Evolutionary conservation across 1,284 basidiomycete genomes (phyloP), one percentile per base, ranked within the genome.

Genomic region (Austroboletus sp.): DNA sequence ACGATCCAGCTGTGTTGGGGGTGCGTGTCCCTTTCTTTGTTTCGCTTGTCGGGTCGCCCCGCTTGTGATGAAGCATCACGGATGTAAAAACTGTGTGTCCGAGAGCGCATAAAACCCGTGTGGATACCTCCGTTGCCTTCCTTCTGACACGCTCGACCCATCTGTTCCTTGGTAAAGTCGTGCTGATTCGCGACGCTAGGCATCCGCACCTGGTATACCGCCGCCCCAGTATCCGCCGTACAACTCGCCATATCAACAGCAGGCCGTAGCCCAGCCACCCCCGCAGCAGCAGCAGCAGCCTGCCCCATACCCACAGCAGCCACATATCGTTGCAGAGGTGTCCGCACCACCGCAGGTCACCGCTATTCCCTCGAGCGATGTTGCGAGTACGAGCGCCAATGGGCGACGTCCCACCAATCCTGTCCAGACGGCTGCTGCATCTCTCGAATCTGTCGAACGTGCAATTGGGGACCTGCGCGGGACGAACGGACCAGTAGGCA

Each of bases 1-100:
- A 85, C 57, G 85, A 88, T 64, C 85, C 85, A 13, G 85, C 85
- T 13, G 81, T 88, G 5, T 70, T 87, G 43, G 80, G 79, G 53
- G 85, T 85, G 59, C 68, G 81, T 78, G 25, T 51, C 27, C 42
- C 11, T 16, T 40, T 38, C 46, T 47, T 39, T 45, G 16, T 47
- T 42, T 42, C 21, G 1, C 5, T 40, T 42, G 46, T 32, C 46
- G 42, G 44, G 48, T 42, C 37, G 42, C 36, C 45, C 52, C 40
- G 11, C 44, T 44, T 43, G 40, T 62, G 71, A 74, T 74, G 73
- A 75, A 69, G 51, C 61, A 69, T 70, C 61, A 69, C 73, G 75
- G 74, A 76, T 77, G 72, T 75, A 73, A 69, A 61, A 58, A 64
- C 69, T 62, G 52, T 36, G 44, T 62, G 55, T 70, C 76, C 72